Percentiles rank a stretch among this genome's conserved stretches.
Conservation (phyloP, 306 rosid species). For the Carpinus fangiana region DNA sequence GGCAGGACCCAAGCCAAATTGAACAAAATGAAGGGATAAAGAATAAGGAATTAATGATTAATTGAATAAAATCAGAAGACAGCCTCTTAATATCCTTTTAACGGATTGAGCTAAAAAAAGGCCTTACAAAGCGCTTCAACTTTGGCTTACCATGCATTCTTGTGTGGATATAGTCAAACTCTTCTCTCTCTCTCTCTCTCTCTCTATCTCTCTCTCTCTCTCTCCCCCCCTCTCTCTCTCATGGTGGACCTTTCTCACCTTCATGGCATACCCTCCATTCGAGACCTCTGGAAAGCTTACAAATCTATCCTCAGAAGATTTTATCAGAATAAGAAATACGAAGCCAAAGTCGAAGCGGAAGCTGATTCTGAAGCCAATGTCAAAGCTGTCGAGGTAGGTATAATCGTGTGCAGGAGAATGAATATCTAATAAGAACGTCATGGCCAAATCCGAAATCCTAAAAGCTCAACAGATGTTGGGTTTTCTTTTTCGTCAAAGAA, state of each 20-base stretch:
- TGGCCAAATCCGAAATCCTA: not conserved
- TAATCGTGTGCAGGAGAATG: not conserved
- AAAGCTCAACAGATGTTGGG: not conserved
- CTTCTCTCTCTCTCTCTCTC: not conserved
- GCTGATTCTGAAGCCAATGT: not conserved
- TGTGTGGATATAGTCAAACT: constrained; percentile 26
- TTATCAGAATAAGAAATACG: constrained; percentile 32
- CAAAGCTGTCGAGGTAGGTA: not conserved
- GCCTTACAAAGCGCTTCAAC: constrained; percentile 17
- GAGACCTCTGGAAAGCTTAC: constrained; percentile 34
- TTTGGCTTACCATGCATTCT: constrained; percentile 27
- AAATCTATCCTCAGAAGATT: constrained; percentile 50
- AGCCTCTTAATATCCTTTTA: not conserved
- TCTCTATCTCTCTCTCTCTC: constrained; percentile 9
- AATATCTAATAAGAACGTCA: not conserved
- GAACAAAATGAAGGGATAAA: too few species aligned
- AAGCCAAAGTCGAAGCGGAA: constrained; percentile 5
- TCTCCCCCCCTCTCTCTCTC: constrained; percentile 20
- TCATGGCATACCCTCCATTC: constrained; percentile 31
- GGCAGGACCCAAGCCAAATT: too few species aligned
- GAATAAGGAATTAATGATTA: too few species aligned
- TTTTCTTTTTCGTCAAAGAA: not conserved
- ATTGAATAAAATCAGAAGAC: not conserved
- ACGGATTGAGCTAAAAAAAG: constrained; percentile 8
- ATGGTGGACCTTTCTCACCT: constrained; percentile 45